phyloP scores from a whole-genome alignment of 768 basidiomycete species.

The Rhodotorula diobovata region DNA sequence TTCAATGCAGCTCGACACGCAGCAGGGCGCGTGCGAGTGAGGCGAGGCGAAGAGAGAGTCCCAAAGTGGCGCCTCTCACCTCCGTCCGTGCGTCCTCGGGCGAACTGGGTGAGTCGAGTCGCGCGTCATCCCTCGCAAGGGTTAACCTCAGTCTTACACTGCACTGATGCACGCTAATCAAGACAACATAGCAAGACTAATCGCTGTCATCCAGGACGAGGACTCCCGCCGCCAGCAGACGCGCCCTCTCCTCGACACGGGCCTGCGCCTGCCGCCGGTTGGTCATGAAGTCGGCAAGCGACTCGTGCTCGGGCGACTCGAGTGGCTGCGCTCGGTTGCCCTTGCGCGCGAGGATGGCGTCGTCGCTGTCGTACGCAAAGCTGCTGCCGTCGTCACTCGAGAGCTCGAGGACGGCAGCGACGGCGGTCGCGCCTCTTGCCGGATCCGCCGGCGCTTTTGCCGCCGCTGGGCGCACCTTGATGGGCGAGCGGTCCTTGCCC shows the following conservation, averaged over 20 bases:
- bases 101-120: too few relatives aligned
- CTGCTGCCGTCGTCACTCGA: neutral
- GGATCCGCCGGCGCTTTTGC: too few relatives aligned
- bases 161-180: neutral
- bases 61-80: neutral
- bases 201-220: neutral
- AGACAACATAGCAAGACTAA: neutral
- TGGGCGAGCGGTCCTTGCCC: neutral
- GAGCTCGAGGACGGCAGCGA: neutral
- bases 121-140: too few relatives aligned
- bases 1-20: neutral
- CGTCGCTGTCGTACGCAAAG: neutral
- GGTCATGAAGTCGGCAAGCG: neutral
- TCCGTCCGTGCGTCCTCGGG: neutral
- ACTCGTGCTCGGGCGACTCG: neutral
- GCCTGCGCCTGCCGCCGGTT: slow-evolving; percentile 3
- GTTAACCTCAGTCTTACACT: too few relatives aligned
- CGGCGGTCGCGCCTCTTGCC: neutral
- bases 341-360: neutral
- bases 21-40: neutral
- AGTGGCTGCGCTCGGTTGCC: neutral
- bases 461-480: neutral
- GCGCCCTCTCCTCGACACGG: neutral
- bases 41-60: too few relatives aligned
- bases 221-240: neutral